Conservation (phyloP, 108 stramenopile genomes). For the Skeletonema potamos region DNA sequence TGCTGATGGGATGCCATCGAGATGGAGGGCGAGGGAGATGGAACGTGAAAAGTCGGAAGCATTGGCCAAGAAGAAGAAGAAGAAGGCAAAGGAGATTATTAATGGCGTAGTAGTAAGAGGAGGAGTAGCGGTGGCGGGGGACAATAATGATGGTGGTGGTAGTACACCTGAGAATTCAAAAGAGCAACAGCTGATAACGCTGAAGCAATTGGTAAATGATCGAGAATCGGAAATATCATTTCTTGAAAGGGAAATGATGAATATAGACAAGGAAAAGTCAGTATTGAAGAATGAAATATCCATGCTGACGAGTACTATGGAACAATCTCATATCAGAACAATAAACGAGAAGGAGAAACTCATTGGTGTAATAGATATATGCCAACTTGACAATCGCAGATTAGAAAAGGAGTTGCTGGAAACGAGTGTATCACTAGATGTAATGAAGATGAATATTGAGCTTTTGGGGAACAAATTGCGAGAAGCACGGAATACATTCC, state of each 20-base stretch:
- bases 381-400: slow-evolving; percentile 9
- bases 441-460: slow-evolving; percentile 5
- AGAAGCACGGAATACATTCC: background rate
- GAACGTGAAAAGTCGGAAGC: background rate
- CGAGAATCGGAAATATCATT: slow-evolving; percentile 7
- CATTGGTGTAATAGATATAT: background rate
- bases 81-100: no score
- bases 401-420: background rate
- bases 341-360: background rate
- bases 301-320: background rate
- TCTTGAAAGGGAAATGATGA: slow-evolving; percentile 3
- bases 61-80: background rate
- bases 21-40: slow-evolving; percentile 16
- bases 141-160: background rate
- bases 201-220: background rate
- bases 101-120: background rate
- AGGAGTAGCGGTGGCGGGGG: background rate
- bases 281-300: slow-evolving; percentile 8
- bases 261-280: background rate
- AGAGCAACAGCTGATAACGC: background rate
- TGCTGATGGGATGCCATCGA: slow-evolving; percentile 14
- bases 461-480: slow-evolving; percentile 9
- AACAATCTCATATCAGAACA: background rate
- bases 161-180: background rate
- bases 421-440: slow-evolving; percentile 6